Evolutionary conservation across 2,329 filamentous ascomycete species (phyloP), one percentile per base, ranked within the genome.

Genomic region (Dactylellina parvicollis): DNA sequence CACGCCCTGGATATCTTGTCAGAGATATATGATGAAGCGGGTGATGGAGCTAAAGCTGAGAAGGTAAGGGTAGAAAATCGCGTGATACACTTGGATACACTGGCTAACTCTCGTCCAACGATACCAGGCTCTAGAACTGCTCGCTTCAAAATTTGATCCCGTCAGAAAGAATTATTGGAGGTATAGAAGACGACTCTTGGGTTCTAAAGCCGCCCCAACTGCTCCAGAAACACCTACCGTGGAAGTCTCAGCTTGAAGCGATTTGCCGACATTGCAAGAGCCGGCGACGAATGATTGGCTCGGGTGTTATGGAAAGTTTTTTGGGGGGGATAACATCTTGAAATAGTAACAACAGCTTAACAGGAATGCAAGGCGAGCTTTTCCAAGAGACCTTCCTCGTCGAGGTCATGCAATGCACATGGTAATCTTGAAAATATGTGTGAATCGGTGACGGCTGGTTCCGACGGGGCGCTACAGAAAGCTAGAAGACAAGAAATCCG

Each of bases 141-240:
- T 99, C 78, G 90, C 87, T 50, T 88, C 90, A 78, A 93, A 89
- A 83, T 99, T 92, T 86, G 95, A 99, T 84, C 92, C 91, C 4
- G 90, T 99, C 72, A 85, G 95, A 67, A 89, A 88, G 76, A 94
- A 93, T 75, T 99, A 97, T 82, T 99, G 95, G 95, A 89, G 91
- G 78, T 96, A 90, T 82, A 85, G 87, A 79, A 88, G 87, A 79
- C 81, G 80, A 42, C 79, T 83, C 76, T 79, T 87, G 52, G 79
- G 76, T 7, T 65, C 75, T 18, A 59, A 49, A 30, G 26, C 40
- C 9, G 18, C 28, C 16, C 30, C 56, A 9, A 42, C 49, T 10
- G 24, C 36, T 44, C 16, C 62, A 50, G 55, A 40, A 2, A 28
- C 44, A 12, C 66, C 66, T 14, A 44, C 32, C n/a, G 50, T 71